Base-by-base conservation (phyloP, 345 rosid genomes). In the Moricandia moricandioides region DNA sequence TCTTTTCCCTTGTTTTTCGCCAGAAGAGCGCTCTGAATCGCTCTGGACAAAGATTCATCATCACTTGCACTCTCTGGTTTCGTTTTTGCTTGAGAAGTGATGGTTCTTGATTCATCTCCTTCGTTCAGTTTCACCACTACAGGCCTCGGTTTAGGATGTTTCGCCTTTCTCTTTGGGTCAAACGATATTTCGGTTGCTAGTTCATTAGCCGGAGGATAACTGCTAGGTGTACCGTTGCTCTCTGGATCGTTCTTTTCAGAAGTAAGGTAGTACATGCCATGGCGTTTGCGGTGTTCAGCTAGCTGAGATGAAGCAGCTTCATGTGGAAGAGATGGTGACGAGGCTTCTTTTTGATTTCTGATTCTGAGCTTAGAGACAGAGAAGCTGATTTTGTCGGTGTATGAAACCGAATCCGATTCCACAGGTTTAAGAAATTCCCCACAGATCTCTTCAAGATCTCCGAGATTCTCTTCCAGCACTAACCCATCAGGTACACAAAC, bases 111-210 rank as follows among this genome's bases (percentile, higher is more conserved):
- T 52, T 45, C 87, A 70, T 85, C 89, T 70, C 83, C 93, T 35
- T 86, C 97, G 70, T 90, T 92, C 70, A 94, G 85, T 80, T 86
- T 91, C 73, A 94, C 92, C 51, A 91, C 97, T 60, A 91, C 92
- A 59, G 97, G 97, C 82, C 97, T 88, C 27, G 86, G 85, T 72
- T 94, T 94, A 61, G 81, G 83, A 66, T 76, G 77, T 62, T 75
- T 85, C 8, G 85, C 70, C 64, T 85, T 91, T 81, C 73, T 85
- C 85, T 79, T 85, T 3, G 83, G 24, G 2, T 21, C 24, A 21
- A 21, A 21, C 24, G 24, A 21, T 21, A 21, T 21, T 21, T 21
- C 24, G 24, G 24, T 21, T 21, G 24, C 24, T 21, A 21, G 24
- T 21, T 21, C 24, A 21, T 21, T 21, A 21, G 24, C 24, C 24